Percentiles rank a stretch among this genome's conserved stretches.
phyloP scores from a whole-genome alignment of 2,329 filamentous ascomycete species.

The Trichoderma atrobrunneum region DNA sequence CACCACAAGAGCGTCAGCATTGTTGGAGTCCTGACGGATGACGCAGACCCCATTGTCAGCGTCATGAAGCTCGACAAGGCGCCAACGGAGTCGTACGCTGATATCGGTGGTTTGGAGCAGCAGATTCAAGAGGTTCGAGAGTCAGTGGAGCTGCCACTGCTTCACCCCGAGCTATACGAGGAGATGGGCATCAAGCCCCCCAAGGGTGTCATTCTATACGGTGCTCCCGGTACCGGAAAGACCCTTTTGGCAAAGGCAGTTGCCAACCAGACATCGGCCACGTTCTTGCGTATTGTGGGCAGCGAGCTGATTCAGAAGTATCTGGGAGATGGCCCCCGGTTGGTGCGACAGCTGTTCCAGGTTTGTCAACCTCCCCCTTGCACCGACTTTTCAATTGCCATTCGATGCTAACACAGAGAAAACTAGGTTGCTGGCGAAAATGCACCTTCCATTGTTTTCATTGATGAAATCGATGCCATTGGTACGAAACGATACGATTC shows the following conservation, averaged over 20 bases:
- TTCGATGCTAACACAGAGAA: not conserved
- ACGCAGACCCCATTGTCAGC: conserved; percentile 89
- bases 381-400: not conserved
- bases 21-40: conserved; percentile 93
- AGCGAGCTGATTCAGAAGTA: conserved; percentile 99
- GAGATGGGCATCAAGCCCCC: conserved; percentile 99
- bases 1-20: conserved; percentile 99
- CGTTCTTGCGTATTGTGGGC: conserved; percentile 94
- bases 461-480: conserved; percentile 98
- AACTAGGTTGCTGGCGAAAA: conserved; percentile 87
- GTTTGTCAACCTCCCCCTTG: conserved; percentile 38
- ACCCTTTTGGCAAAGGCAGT: conserved; percentile 95
- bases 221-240: conserved; percentile 95
- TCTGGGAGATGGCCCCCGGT: conserved; percentile 87
- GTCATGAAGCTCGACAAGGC: conserved; percentile 99
- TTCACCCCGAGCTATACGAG: conserved; percentile 96
- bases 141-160: conserved; percentile 88
- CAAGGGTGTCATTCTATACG: conserved; percentile 98
- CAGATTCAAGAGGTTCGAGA: conserved; percentile 98
- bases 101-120: conserved; percentile 91
- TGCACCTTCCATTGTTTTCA: conserved; percentile 95
- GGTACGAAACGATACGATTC: conserved; percentile 99
- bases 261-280: conserved; percentile 97
- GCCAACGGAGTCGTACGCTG: conserved; percentile 95
- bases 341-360: conserved; percentile 95